Conservation (phyloP, 441 rosid genomes). For the Bocquillonia castaneifolia region DNA sequence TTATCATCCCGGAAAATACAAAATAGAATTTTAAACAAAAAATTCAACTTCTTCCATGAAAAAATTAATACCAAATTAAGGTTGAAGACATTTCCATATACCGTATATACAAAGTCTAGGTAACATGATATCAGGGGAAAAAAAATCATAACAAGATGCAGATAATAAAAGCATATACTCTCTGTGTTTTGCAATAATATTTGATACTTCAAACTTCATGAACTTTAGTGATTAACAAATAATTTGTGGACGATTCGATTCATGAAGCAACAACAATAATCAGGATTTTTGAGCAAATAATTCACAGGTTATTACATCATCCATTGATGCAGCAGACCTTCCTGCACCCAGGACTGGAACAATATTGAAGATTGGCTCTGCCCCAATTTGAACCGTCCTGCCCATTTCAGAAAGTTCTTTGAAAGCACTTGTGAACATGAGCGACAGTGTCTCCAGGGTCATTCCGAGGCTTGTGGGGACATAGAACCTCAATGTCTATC, state of each 20-base stretch:
- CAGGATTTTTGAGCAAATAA: conserved; percentile 51
- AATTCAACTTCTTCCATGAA: too few species aligned
- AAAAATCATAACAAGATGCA: too few species aligned
- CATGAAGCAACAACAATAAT: conserved; percentile 14
- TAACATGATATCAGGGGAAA: too few species aligned
- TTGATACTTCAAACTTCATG: neutral
- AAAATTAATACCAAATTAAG: too few species aligned
- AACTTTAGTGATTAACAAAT: neutral
- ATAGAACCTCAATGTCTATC: conserved; percentile 59
- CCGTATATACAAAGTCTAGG: too few species aligned
- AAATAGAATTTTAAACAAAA: too few species aligned
- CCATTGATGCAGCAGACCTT: conserved; percentile 41
- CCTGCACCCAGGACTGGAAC: conserved; percentile 69
- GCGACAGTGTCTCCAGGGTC: conserved; percentile 34
- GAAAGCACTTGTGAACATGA: conserved; percentile 34
- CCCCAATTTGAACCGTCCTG: conserved; percentile 17
- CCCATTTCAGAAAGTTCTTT: conserved; percentile 43
- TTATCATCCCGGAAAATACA: too few species aligned
- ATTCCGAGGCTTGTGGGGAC: conserved; percentile 43
- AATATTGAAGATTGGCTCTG: conserved; percentile 49
- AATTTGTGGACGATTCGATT: neutral
- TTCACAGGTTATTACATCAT: conserved; percentile 62
- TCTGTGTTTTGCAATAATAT: neutral
- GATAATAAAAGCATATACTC: too few species aligned
- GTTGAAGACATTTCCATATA: too few species aligned